Evolutionary conservation across 306 rosid species (phyloP), one percentile per base, ranked within the genome.

Genomic region (Neltuma alba): DNA sequence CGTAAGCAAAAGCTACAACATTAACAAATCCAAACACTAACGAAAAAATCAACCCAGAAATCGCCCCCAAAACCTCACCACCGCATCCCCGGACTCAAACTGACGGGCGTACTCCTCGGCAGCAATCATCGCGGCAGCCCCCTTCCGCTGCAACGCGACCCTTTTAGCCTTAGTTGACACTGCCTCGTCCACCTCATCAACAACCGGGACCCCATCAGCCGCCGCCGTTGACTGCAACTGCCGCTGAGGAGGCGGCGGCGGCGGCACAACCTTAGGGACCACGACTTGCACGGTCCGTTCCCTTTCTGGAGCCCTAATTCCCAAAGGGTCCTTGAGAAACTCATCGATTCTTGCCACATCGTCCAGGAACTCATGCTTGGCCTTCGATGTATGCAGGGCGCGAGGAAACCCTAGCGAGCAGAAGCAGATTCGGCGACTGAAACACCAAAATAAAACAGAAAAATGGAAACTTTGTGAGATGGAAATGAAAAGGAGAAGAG

Each of bases 71-170:
- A 63, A 90, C 5, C 89, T 80, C 74, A 88, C 91, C 81, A 21
- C 21, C 0, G 88, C 84, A 72, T 89, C 93, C 15, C 93, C 93
- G 55, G 97, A 87, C 82, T 92, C 99, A 33, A 95, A 90, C 48
- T 91, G 88, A 42, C 97, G 82, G 0, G 97, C 99, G 23, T 86
- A 95, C 80, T 95, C 98, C 88, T 95, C 99, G 0, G 98, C 98
- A 1, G 98, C 98, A 1, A 95, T 88, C 99, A 92, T 95, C 4
- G 97, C 97, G 14, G 97, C 98, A 13, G 99, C 97, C 4, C 98
- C 99, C 82, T 88, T 91, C 6, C 89, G 80, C 90, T 95, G 99
- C 61, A 95, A 85, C 0, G 92, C 96, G 3, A 88, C 85, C 13
- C 98, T 91, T 74, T 92, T 95, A 5, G 95, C 93, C 87, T 91